Conservation (phyloP, 805 yeast species). For the Candida maesae region DNA sequence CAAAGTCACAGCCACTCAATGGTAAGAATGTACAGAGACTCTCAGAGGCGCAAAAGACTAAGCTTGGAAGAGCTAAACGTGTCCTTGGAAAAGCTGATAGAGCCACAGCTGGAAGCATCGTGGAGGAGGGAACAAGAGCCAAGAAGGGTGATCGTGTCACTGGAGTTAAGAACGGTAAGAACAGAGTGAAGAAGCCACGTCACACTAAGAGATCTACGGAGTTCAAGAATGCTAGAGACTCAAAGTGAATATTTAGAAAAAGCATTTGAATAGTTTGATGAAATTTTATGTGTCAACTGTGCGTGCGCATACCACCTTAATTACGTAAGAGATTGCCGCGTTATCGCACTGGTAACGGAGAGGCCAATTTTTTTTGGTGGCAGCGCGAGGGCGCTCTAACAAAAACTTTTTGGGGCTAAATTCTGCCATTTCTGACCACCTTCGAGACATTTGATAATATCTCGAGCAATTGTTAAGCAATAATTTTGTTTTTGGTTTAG, state of each 20-base stretch:
- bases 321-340: no score
- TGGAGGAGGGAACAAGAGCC: conserved; percentile 74
- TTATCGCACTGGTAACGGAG: no score
- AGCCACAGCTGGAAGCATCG: conserved; percentile 55
- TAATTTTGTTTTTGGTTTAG: no score
- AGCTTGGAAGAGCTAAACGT: conserved; percentile 73
- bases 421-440: no score
- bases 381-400: no score
- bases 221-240: conserved; percentile 30
- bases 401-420: no score
- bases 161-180: conserved; percentile 57
- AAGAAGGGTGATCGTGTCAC: conserved; percentile 56
- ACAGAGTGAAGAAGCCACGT: conserved; percentile 44
- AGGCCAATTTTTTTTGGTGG: no score
- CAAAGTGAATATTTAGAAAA: no score
- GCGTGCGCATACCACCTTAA: no score
- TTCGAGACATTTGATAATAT: no score
- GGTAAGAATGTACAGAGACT: conserved; percentile 33
- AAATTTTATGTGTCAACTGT: neutral
- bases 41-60: conserved; percentile 67
- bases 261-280: no score
- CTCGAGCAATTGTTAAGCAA: no score
- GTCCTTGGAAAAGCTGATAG: conserved; percentile 79
- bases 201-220: conserved; percentile 43
- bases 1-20: conserved; percentile 13